Base-by-base conservation (phyloP, 108 stramenopile genomes). In the Tribonema minus region DNA sequence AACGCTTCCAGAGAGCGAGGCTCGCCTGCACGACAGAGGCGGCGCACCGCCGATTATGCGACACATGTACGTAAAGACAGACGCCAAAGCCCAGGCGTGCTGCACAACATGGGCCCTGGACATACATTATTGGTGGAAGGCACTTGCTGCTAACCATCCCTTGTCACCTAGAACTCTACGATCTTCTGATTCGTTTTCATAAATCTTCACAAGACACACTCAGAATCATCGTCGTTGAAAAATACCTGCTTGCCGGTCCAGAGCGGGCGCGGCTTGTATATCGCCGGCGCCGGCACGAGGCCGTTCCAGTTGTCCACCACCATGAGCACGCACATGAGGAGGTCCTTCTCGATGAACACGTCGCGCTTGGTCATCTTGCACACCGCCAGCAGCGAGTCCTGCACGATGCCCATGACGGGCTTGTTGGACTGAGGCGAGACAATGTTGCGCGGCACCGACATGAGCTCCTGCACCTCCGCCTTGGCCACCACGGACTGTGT, bases 391-490 rank as follows among this genome's bases (percentile, higher is more conserved):
- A 96, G 89, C 4, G 92, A 90, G 82, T 97, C 98, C 76, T 99
- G 98, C 32, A 99, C 92, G 80, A 99, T 98, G 59, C 98, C 96
- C 98, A 99, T 99, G 70, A 99, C 98, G 75, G 96, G 96, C 70
- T 93, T 92, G 82, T 99, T 99, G 37, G 90, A 91, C 83, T 99
- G 98, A 29, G 96, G 95, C 75, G 91, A 91, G 35, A 99, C 98
- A 72, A 99, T 91, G 58, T 94, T 92, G 58, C 93, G 86, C 26
- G 95, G 91, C 76, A 91, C 92, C 82, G 94, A 89, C 98, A 99
- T 99, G 87, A 97, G 92, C 62, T 95, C 84, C 79, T 95, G 92
- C 7, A 91, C 93, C 86, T 99, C 98, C 23, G 96, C 94, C 58
- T 93, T 87, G 33, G 98, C 98, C 12, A 95, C 87, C 37, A 99